These are phyloP conservation scores for Microthyrium microscopicum DNA, from an alignment of 2,329 filamentous ascomycete species.

Conservation along the genomic window DNA sequence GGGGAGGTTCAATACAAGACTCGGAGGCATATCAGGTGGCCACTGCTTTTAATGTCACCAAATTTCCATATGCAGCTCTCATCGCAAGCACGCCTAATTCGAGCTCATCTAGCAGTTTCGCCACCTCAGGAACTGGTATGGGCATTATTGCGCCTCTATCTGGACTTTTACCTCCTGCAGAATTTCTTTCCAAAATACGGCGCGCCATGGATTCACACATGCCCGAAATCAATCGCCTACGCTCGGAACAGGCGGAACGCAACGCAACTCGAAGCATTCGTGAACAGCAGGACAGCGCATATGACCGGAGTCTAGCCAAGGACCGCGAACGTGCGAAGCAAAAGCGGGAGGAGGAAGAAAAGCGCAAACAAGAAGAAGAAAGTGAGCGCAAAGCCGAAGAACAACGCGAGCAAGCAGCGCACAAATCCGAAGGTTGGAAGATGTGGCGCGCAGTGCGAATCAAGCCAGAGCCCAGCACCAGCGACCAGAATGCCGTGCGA, in stretches of 20 bases:
- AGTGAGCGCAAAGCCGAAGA: conserved; percentile 48
- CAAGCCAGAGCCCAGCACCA: conserved; percentile 46
- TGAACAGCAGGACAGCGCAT: conserved; percentile 82
- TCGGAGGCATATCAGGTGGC: conserved; percentile 89
- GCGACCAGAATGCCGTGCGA: conserved; percentile 55
- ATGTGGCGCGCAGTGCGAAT: conserved; percentile 59
- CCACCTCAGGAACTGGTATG: no score
- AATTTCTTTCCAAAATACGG: conserved; percentile 63
- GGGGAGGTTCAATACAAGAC: conserved; percentile 86
- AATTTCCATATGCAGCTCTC: conserved; percentile 77
- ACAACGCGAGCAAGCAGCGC: conserved; percentile 39
- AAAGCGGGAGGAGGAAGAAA: conserved; percentile 58
- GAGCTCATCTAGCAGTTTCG: no score
- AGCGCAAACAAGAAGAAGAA: conserved; percentile 41
- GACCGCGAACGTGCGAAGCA: conserved; percentile 72
- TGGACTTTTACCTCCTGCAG: conserved; percentile 51
- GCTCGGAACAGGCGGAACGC: conserved; percentile 63
- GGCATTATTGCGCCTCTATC: conserved; percentile 66
- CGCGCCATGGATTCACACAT: conserved; percentile 58
- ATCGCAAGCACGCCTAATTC: conserved; percentile 78
- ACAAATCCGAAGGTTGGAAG: conserved; percentile 54
- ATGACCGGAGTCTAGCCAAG: conserved; percentile 75
- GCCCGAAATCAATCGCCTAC: conserved; percentile 56
- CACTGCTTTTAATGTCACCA: conserved; percentile 72
- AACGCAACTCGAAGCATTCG: conserved; percentile 65